phyloP scores from a whole-genome alignment of 305 asterid species.

The Rubia balearica region DNA sequence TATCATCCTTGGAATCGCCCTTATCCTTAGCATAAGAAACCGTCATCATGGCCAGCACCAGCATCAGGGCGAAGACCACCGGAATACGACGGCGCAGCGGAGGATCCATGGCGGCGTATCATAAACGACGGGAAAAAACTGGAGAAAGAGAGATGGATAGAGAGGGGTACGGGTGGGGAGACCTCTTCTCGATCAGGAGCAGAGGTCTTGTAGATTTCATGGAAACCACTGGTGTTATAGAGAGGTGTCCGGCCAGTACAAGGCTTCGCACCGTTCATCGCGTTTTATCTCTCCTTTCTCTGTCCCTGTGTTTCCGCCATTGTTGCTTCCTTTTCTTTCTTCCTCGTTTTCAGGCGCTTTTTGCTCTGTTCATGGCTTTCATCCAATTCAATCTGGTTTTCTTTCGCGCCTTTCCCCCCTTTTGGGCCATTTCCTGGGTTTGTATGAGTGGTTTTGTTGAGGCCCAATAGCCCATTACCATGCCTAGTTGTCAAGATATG shows the following conservation, averaged over 20 bases:
- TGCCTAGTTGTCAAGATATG: too few relatives aligned
- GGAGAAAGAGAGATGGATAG: background rate
- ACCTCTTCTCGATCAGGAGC: slow-evolving; percentile 14
- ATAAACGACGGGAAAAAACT: background rate
- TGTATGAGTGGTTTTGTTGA: too few relatives aligned
- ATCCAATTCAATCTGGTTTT: too few relatives aligned
- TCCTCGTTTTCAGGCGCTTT: background rate
- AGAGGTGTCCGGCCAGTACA: slow-evolving; percentile 4
- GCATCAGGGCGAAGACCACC: slow-evolving; percentile 19
- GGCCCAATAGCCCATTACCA: too few relatives aligned
- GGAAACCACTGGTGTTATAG: slow-evolving; percentile 10
- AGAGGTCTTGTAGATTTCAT: slow-evolving; percentile 12
- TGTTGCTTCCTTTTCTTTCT: background rate
- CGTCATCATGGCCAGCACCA: background rate
- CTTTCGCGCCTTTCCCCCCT: too few relatives aligned
- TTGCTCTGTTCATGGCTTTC: background rate
- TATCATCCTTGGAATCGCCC: background rate
- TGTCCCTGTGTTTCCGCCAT: background rate
- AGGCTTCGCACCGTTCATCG: background rate
- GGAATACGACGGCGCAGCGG: background rate
- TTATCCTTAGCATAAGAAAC: background rate
- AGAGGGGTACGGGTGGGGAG: background rate
- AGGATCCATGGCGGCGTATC: slow-evolving; percentile 8
- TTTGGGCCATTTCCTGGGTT: too few relatives aligned
- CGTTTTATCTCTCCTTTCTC: background rate